Conservation (phyloP, 768 basidiomycete genomes). For the Serendipita indica region DNA sequence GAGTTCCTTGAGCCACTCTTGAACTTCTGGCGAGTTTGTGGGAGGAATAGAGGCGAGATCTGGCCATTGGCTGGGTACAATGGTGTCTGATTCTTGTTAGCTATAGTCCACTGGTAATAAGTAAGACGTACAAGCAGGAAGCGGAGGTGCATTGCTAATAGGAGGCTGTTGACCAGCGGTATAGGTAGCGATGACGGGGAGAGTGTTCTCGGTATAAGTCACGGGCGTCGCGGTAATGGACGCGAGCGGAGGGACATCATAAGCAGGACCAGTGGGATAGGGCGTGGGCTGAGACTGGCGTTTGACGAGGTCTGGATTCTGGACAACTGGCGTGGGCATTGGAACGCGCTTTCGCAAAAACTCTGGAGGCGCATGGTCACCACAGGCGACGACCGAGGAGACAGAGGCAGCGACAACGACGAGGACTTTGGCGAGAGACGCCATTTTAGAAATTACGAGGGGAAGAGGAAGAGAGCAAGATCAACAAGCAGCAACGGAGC, state of each 20-base stretch:
- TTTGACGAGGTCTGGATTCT: neutral
- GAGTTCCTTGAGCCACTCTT: slow-evolving; percentile 36
- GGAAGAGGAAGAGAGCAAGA: neutral
- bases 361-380: neutral
- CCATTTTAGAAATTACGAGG: neutral
- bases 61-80: slow-evolving; percentile 11
- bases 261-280: neutral
- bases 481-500: too few relatives aligned
- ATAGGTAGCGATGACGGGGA: slow-evolving; percentile 38
- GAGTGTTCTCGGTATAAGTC: slow-evolving; percentile 19
- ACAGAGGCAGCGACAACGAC: neutral
- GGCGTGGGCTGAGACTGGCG: neutral
- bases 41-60: slow-evolving; percentile 14
- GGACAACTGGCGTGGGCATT: neutral
- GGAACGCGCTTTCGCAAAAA: neutral
- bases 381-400: neutral
- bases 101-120: too few relatives aligned
- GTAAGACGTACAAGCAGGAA: slow-evolving; percentile 40
- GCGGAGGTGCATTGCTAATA: slow-evolving; percentile 44
- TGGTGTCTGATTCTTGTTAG: slow-evolving; percentile 10
- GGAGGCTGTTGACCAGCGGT: slow-evolving; percentile 46
- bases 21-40: slow-evolving; percentile 19
- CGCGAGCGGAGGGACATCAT: slow-evolving; percentile 6
- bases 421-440: neutral
- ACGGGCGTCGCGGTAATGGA: slow-evolving; percentile 1